Percentiles rank a stretch among this genome's conserved stretches.
Conservation (phyloP, 345 rosid genomes). For the Fremontodendron californicum region DNA sequence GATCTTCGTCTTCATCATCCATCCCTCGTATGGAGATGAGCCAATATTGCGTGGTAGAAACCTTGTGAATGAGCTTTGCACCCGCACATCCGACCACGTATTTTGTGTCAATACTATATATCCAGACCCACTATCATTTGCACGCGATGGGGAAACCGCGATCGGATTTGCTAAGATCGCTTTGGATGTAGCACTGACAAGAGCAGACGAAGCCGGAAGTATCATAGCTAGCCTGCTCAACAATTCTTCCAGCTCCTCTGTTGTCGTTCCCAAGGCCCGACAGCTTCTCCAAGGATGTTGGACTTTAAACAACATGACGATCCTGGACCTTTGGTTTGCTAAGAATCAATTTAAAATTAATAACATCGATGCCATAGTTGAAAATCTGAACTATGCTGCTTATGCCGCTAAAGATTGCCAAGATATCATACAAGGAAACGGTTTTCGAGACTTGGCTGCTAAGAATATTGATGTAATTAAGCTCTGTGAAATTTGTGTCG, state of each 20-base stretch:
- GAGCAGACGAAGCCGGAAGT: background rate
- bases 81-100: conserved; percentile 13
- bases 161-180: conserved; percentile 2
- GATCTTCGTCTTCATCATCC: background rate
- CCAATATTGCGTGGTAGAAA: background rate
- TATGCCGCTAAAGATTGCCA: conserved; percentile 1
- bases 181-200: conserved; percentile 9
- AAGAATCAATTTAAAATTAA: conserved; percentile 18
- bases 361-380: conserved; percentile 4
- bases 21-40: background rate
- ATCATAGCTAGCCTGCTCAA: conserved; percentile 8
- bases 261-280: too few species aligned
- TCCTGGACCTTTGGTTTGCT: conserved; percentile 1
- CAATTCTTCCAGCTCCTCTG: background rate
- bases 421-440: background rate
- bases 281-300: conserved; percentile 19
- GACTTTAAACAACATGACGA: background rate
- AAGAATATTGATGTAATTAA: background rate
- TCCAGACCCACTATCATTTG: background rate
- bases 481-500: conserved; percentile 8
- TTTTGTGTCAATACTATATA: conserved; percentile 15
- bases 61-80: conserved; percentile 25
- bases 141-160: background rate
- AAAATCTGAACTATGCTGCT: background rate
- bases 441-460: background rate